Conservation (phyloP, 257 asterid species). For the Echites panduratus region DNA sequence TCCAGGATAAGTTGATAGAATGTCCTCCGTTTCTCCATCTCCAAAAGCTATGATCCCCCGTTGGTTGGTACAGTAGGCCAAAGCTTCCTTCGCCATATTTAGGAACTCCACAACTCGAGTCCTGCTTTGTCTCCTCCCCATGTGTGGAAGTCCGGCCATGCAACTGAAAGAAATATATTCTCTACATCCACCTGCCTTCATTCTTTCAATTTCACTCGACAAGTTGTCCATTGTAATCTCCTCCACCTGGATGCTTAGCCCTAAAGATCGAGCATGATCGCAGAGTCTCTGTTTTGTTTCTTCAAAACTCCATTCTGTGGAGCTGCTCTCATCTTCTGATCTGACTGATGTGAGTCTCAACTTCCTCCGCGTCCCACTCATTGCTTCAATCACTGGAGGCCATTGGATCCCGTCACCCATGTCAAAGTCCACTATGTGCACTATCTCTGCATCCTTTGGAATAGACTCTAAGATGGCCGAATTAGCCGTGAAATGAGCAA, state of each 20-base stretch:
- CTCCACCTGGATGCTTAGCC: constrained; percentile 38
- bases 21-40: constrained; percentile 51
- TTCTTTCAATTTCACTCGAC: constrained; percentile 26
- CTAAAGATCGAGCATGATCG: constrained; percentile 38
- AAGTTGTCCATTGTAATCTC: constrained; percentile 36
- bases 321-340: constrained; percentile 24
- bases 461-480: constrained; percentile 31
- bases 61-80: constrained; percentile 15
- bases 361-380: constrained; percentile 26
- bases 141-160: constrained; percentile 64
- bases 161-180: constrained; percentile 66
- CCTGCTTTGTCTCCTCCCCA: constrained; percentile 42
- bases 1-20: constrained; percentile 7
- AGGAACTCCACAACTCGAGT: constrained; percentile 35
- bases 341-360: constrained; percentile 49
- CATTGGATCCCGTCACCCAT: constrained; percentile 43
- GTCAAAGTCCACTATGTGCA: constrained; percentile 35
- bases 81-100: constrained; percentile 30
- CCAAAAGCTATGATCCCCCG: constrained; percentile 51
- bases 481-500: constrained; percentile 39
- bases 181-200: constrained; percentile 19
- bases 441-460: constrained; percentile 16
- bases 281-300: constrained; percentile 43
- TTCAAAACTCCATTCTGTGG: constrained; percentile 35
- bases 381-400: constrained; percentile 51